A percentile compares a stretch with the other conserved stretches of the same genome.
Evolutionary conservation across 495 filamentous ascomycete genomes (phyloP).

Genomic region (Viridothelium virens): DNA sequence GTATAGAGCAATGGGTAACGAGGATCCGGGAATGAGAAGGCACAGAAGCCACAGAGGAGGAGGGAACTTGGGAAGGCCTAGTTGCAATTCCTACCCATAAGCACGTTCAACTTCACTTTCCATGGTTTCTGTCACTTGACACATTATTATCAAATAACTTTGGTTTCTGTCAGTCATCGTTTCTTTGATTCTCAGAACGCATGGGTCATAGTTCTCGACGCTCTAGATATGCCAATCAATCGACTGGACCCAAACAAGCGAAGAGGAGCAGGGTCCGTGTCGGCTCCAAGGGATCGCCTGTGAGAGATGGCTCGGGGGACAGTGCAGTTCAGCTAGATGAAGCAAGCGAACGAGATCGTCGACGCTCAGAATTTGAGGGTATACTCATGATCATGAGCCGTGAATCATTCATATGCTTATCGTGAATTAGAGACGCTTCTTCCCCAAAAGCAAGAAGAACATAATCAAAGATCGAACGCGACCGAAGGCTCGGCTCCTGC

Average conservation of each 20-base stretch:
- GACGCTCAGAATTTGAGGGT: background rate
- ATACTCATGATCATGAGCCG: background rate
- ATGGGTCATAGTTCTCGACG: slow-evolving; percentile 4
- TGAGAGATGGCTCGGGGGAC: background rate
- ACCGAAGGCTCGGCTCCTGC: background rate
- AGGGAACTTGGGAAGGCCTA: no score
- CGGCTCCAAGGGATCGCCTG: background rate
- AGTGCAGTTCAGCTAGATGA: background rate
- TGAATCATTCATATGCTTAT: background rate
- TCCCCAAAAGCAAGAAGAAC: background rate
- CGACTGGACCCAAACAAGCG: background rate
- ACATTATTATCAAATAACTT: background rate
- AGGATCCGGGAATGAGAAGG: no score
- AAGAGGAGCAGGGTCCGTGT: slow-evolving; percentile 1
- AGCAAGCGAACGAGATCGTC: background rate
- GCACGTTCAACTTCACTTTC: background rate
- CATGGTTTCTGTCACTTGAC: background rate
- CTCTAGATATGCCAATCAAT: background rate
- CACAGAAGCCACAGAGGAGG: no score
- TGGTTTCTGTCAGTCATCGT: no score
- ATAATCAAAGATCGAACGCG: no score
- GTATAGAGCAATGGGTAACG: no score
- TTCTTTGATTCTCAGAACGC: background rate
- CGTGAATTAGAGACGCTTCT: background rate
- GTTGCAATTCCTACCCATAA: no score